Base-by-base conservation (phyloP, 768 basidiomycete species). In the Tylopilus balloui region DNA sequence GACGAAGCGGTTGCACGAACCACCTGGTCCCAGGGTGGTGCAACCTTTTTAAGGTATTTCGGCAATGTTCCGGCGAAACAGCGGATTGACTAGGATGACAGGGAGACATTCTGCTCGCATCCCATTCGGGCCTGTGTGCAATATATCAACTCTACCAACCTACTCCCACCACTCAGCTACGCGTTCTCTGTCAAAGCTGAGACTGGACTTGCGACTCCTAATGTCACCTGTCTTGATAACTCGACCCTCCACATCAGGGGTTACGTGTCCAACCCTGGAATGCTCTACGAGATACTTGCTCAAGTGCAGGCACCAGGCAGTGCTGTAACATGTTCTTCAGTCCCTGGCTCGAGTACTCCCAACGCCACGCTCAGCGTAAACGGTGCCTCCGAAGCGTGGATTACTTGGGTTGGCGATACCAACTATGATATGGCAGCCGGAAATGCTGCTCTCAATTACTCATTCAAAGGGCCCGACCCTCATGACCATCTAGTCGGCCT, bases 371-470 rank as follows among this genome's bases (percentile, higher is more conserved):
- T 88, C 19, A 66, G 65, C 27, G 71, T 88, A 13, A 62, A 60
- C 7, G 64, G 70, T 17, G 70, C 77, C 23, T 68, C 69, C 2
- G 80, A 82, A 50, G 73, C 80, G 0, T 85, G 80, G 82, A 66
- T 87, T 55, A 77, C 79, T 7, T 88, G 85, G 84, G 78, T 81
- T 15, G 86, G 85, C n/a, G 84, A 75, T 24, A 88, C 87, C 14
- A 75, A 87, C 40, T 88, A 82, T 60, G 71, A 78, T 51, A 78
- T 80, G 64, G 64, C 77, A 53, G 80, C 84, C 1, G 86, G 86
- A 25, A 74, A 78, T 52, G 70, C 68, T 4, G 73, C 73, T 13
- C 73, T 73, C 59, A 63, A 69, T 36, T 88, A 81, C 58, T 76
- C 84, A 3, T 89, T 89, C 74, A 62, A 69, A 25, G 84, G 85